Conservation (phyloP, 2,329 filamentous ascomycete species). For the Ceratocystis diversiconidia region DNA sequence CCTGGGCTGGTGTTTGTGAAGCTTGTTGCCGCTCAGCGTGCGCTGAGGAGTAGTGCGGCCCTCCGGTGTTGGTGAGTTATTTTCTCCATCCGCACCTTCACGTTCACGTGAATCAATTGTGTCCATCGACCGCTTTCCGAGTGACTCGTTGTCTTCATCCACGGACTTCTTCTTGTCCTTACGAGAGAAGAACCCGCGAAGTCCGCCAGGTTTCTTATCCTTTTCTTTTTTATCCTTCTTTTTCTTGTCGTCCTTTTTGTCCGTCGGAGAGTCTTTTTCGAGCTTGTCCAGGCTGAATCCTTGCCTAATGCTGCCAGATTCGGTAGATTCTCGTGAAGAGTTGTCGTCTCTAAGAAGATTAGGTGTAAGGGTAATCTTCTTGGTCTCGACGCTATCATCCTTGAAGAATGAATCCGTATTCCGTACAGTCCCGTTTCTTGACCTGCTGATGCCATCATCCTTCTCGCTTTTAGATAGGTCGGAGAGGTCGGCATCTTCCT, state of each 20-base stretch:
- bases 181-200: constrained; percentile 48
- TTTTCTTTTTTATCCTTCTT: constrained; percentile 62
- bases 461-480: not conserved
- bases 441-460: constrained; percentile 41
- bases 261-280: constrained; percentile 40
- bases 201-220: constrained; percentile 42
- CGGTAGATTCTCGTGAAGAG: constrained; percentile 38
- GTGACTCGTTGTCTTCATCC: constrained; percentile 45
- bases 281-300: constrained; percentile 60
- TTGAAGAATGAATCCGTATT: constrained; percentile 97
- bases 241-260: constrained; percentile 58
- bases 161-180: constrained; percentile 44
- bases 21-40: constrained; percentile 41
- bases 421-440: constrained; percentile 71
- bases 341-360: constrained; percentile 77
- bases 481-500: constrained; percentile 3
- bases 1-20: constrained; percentile 52
- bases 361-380: constrained; percentile 92
- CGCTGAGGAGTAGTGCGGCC: constrained; percentile 35
- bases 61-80: constrained; percentile 25
- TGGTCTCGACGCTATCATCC: constrained; percentile 85
- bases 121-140: constrained; percentile 24
- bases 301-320: constrained; percentile 37
- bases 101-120: constrained; percentile 13
- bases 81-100: constrained; percentile 3